Conservation (phyloP, 2,329 filamentous ascomycete species). For the Monascus ruber region DNA sequence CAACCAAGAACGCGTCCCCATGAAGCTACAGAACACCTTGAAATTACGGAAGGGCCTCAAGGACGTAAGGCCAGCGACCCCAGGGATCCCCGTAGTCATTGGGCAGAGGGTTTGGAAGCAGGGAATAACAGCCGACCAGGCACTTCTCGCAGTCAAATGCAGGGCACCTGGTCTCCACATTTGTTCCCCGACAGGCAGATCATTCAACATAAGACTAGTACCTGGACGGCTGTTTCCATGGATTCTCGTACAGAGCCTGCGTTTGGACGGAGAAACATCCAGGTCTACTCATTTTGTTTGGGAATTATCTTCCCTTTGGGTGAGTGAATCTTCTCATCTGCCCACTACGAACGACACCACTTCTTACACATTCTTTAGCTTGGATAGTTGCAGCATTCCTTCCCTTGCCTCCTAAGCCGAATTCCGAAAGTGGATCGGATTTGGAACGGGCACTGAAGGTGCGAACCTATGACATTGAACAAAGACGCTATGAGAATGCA, state of each 20-base stretch:
- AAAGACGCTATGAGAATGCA: constrained; percentile 46
- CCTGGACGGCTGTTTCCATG: constrained; percentile 64
- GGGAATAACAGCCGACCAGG: constrained; percentile 9
- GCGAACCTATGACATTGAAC: constrained; percentile 34
- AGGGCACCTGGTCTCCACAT: constrained; percentile 62
- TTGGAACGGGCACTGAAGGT: constrained; percentile 35
- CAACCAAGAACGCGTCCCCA: constrained; percentile 15
- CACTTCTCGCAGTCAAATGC: constrained; percentile 36
- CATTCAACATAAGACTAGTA: constrained; percentile 41
- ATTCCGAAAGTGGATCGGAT: constrained; percentile 31
- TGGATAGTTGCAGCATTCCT: constrained; percentile 73
- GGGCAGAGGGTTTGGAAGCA: constrained; percentile 22
- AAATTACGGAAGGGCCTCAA: constrained; percentile 2
- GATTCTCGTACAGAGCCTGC: constrained; percentile 52
- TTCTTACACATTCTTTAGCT: constrained; percentile 34
- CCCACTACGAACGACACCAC: constrained; percentile 8
- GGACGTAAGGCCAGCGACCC: constrained; percentile 20
- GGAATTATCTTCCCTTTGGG: constrained; percentile 69
- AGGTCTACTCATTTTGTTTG: constrained; percentile 61
- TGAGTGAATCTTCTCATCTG: constrained; percentile 28
- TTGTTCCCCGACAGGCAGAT: constrained; percentile 52
- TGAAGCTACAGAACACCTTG: constrained; percentile 5
- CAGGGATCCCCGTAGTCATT: constrained; percentile 33
- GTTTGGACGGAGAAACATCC: constrained; percentile 58
- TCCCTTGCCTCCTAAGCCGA: constrained; percentile 53